Percentiles rank a stretch among this genome's conserved stretches.
Evolutionary conservation across 306 rosid species (phyloP).

Genomic region (Hippophae tibetana): DNA sequence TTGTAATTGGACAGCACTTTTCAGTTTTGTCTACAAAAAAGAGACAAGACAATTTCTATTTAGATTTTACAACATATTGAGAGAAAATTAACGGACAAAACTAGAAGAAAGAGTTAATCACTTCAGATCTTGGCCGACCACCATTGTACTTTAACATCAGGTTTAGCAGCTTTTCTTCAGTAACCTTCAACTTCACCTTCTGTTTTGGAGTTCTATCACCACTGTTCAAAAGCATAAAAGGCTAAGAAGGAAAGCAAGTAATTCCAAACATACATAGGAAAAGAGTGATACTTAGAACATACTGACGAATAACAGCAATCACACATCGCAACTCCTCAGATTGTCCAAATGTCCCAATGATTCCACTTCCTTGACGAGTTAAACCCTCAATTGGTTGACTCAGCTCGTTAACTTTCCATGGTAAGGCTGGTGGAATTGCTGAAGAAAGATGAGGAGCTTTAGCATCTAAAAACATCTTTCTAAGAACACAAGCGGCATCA

Average conservation of each 20-base stretch:
- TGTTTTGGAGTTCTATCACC: conserved; percentile 99
- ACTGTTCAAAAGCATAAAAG: conserved; percentile 40
- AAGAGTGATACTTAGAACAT: conserved; percentile 31
- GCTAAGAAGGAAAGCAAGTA: conserved; percentile 17
- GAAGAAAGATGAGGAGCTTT: conserved; percentile 98
- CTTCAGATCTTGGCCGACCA: conserved; percentile 91
- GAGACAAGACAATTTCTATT: conserved; percentile 16
- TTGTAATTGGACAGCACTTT: conserved; percentile 96
- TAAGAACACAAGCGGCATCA: conserved; percentile 90
- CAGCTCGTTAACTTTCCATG: conserved; percentile 80
- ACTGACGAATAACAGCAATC: conserved; percentile 90
- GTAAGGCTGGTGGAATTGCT: conserved; percentile 79
- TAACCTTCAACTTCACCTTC: conserved; percentile 91
- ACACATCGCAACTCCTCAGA: conserved; percentile 93
- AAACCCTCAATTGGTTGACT: conserved; percentile 58
- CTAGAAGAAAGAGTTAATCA: conserved; percentile 19
- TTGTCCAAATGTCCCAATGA: conserved; percentile 77
- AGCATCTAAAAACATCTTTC: conserved; percentile 91
- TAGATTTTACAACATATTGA: conserved; percentile 10
- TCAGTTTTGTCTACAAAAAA: conserved; percentile 72
- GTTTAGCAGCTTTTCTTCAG: conserved; percentile 85
- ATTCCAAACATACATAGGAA: conserved; percentile 8
- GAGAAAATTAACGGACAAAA: conserved; percentile 6
- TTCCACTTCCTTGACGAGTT: conserved; percentile 96
- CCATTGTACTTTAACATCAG: conserved; percentile 90